phyloP scores from a whole-genome alignment of 139 green algal species.

The Yamagishiella unicocca region DNA sequence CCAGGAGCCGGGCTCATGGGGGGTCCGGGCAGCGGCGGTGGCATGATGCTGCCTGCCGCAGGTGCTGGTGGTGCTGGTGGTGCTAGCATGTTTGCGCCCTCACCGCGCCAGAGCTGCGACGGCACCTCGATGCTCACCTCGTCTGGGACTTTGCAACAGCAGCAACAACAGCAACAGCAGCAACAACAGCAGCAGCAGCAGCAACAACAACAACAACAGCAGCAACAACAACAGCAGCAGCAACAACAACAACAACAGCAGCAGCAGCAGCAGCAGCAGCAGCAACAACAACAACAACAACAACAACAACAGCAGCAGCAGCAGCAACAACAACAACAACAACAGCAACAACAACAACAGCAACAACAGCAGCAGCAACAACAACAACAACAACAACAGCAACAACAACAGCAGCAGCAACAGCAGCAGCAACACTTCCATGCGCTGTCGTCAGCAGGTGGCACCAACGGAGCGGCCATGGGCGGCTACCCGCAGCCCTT shows the following conservation, averaged over 20 bases:
- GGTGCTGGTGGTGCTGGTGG: too few relatives aligned
- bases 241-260: neutral
- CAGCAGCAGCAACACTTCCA: neutral
- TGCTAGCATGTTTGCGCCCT: neutral
- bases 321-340: too few relatives aligned
- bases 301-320: neutral
- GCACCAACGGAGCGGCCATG: neutral
- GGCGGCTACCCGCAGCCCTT: neutral
- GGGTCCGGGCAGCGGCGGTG: too few relatives aligned
- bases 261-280: neutral
- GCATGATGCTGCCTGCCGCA: neutral
- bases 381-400: neutral
- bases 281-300: too few relatives aligned
- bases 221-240: neutral
- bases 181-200: neutral
- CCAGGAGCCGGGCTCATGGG: too few relatives aligned
- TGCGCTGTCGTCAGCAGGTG: neutral
- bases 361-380: neutral
- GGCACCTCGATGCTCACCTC: neutral
- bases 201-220: too few relatives aligned
- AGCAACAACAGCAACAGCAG: neutral
- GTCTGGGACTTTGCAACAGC: neutral
- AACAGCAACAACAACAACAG: too few relatives aligned
- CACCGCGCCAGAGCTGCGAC: slow-evolving; percentile 27
- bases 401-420: neutral